Conservation (phyloP, 257 asterid genomes). For the Henckelia pumila region DNA sequence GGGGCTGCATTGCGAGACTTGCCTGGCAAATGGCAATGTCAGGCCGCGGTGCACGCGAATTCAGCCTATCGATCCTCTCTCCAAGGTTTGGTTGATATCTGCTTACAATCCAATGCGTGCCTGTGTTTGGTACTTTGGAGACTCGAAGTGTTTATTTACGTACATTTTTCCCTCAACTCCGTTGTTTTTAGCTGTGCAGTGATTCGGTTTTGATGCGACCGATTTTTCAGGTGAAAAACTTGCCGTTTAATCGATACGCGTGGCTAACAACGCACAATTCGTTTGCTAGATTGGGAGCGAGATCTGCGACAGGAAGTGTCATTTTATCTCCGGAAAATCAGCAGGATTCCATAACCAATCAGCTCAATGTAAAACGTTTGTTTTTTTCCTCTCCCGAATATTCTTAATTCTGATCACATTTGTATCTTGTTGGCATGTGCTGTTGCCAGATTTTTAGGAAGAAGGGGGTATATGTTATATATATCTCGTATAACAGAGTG, state of each 20-base stretch:
- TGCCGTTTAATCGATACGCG: constrained; percentile 85
- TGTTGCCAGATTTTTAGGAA: constrained; percentile 15
- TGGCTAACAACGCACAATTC: constrained; percentile 93
- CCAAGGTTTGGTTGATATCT: constrained; percentile 45
- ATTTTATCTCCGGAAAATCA: constrained; percentile 71
- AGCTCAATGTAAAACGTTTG: constrained; percentile 58
- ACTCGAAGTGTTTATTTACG: not conserved
- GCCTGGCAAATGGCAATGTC: constrained; percentile 58
- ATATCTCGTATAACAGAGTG: constrained; percentile 14
- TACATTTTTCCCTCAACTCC: not conserved
- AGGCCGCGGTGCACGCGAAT: constrained; percentile 82
- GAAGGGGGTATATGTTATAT: too few relatives aligned
- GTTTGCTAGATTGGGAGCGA: constrained; percentile 65
- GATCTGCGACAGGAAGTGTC: constrained; percentile 63
- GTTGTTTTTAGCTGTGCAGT: constrained; percentile 12
- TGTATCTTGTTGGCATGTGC: constrained; percentile 19
- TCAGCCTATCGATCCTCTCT: constrained; percentile 67
- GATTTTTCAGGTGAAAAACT: constrained; percentile 54
- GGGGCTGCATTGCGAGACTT: constrained; percentile 89
- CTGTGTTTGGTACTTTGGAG: not conserved
- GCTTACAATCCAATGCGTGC: not conserved
- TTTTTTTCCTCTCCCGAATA: not conserved
- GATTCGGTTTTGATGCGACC: constrained; percentile 21
- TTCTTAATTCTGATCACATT: not conserved
- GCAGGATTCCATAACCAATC: constrained; percentile 84